Evolutionary conservation across 2,329 filamentous ascomycete species (phyloP).

Genomic region (Alternaria infectoria): DNA sequence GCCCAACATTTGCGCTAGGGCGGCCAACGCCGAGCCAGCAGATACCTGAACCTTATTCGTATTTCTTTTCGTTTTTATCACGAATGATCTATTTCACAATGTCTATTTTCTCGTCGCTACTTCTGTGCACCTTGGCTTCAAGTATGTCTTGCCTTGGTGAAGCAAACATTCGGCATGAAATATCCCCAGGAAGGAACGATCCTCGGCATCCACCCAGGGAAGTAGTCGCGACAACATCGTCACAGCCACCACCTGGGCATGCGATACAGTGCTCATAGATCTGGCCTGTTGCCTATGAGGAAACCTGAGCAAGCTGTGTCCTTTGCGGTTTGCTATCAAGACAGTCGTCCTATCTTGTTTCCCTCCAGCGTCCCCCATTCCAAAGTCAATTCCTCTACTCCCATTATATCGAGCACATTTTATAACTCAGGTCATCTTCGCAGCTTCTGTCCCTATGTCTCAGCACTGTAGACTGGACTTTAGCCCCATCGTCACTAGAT

Average conservation of each 20-base stretch:
- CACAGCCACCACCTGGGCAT: too few relatives aligned
- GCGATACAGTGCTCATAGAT: neutral
- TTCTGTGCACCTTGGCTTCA: neutral
- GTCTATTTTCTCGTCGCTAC: too few relatives aligned
- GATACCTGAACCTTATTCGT: neutral
- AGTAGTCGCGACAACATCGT: neutral
- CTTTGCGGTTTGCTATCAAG: neutral
- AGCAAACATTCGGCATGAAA: neutral
- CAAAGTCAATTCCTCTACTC: neutral
- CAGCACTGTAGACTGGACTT: neutral
- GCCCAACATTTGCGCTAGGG: neutral
- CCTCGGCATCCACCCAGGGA: neutral
- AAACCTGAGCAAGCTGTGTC: neutral
- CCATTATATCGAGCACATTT: too few relatives aligned
- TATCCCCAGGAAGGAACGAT: neutral
- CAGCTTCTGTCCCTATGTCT: neutral
- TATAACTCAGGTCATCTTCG: neutral
- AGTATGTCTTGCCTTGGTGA: neutral
- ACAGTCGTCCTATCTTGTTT: neutral
- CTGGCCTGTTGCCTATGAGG: neutral
- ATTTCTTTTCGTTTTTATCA: neutral
- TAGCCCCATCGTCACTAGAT: neutral
- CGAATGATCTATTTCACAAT: too few relatives aligned
- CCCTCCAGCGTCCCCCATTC: neutral
- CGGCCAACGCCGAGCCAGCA: neutral